Evolutionary conservation across 2,329 filamentous ascomycete species (phyloP).

Genomic region (Cadophora malorum): DNA sequence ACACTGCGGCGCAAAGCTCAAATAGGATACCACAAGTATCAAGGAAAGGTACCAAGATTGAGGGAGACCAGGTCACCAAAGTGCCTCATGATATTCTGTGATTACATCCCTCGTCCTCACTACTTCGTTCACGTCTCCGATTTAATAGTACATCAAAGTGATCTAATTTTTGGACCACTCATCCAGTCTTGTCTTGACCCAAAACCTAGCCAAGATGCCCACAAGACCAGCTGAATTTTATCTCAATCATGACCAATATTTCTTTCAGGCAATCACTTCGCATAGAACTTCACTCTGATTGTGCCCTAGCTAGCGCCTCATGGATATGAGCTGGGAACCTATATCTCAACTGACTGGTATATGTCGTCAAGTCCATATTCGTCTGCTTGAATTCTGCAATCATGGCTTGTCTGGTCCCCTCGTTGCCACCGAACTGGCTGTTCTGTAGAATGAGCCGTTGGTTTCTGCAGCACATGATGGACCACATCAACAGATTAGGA

Average conservation of each 20-base stretch:
- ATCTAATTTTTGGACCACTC: constrained; percentile 18
- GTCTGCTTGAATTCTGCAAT: constrained; percentile 77
- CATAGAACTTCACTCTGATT: constrained; percentile 40
- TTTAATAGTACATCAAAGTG: constrained; percentile 28
- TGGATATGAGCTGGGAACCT: constrained; percentile 86
- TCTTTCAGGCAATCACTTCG: background rate
- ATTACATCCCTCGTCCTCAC: constrained; percentile 14
- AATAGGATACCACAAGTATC: background rate
- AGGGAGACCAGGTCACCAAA: background rate
- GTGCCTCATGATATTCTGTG: constrained; percentile 6
- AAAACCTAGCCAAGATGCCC: constrained; percentile 19
- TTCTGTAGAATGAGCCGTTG: constrained; percentile 75
- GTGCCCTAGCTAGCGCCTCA: constrained; percentile 82
- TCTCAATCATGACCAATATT: constrained; percentile 8
- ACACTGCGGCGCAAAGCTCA: background rate
- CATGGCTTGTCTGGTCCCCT: constrained; percentile 66
- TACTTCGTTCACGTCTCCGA: background rate
- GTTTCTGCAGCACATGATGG: constrained; percentile 82
- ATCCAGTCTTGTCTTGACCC: background rate
- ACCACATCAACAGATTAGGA: constrained; percentile 92
- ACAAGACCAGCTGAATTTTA: background rate
- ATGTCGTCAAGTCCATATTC: constrained; percentile 90
- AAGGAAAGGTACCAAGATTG: background rate
- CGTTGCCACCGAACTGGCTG: constrained; percentile 77
- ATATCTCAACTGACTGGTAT: constrained; percentile 91